Evolutionary conservation across 2,329 filamentous ascomycete genomes (phyloP), one percentile per base, ranked within the genome.

Genomic region (Neocucurbitaria cava): DNA sequence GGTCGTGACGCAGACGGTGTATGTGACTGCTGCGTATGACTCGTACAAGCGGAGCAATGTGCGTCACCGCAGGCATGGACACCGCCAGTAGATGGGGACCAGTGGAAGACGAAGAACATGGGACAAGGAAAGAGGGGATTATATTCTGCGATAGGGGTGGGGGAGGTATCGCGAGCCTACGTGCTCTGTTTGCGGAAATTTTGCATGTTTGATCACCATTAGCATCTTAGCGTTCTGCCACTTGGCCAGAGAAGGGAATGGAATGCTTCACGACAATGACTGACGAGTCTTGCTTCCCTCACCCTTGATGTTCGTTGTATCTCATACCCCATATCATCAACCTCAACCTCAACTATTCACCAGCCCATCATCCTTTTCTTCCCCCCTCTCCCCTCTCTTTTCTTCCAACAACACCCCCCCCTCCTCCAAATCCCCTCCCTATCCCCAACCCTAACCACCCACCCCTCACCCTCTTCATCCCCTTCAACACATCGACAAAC

Each of bases 1-100:
- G 44, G 54, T 65, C 5, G 64, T 71, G 17, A 72, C 69, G 1
- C 51, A 70, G 60, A 64, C 65, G 7, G 59, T 65, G 36, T 71
- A 69, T 11, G 60, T 66, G 1, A 73, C 70, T 50, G 61, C 62
- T 28, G 58, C 61, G 17, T 43, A 45, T 6, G 55, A 58, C 10
- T 41, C 49, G 21, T 60, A 62, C 50, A 58, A 48, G 45, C 64
- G 55, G 61, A 46, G 57, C 38, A 38, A 38, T 20, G 26, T 49
- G 3, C 24, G 31, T 9, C 43, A 24, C 5, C 42, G 49, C 33
- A 36, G 47, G 35, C 45, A 50, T 26, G 21, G 46, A 21, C 52
- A 54, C 28, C 53, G 46, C 28, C 39, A 28, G 38, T 56, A 61
- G 47, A 38, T 35, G 18, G 9, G 15, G 3, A 13, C 4, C n/a